Conservation (phyloP, 176 grass and related monocot species). For the Dendrocalamus sinicus region DNA sequence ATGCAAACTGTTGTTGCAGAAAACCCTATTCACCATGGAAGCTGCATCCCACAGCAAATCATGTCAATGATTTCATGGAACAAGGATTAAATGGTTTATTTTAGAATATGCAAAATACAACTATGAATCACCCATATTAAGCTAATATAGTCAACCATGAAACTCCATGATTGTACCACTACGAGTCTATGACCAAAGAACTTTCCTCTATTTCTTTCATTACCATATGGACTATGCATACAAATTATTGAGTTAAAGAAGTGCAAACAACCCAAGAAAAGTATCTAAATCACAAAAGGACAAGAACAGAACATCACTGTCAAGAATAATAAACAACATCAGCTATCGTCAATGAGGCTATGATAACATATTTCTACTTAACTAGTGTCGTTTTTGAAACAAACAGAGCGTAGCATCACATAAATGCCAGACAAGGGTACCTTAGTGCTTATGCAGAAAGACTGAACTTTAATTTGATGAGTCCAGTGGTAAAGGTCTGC, state of each 20-base stretch:
- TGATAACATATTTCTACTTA: neutral
- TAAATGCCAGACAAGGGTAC: neutral
- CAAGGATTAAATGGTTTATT: slow-evolving; percentile 61
- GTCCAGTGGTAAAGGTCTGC: neutral
- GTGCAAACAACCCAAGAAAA: neutral
- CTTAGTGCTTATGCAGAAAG: neutral
- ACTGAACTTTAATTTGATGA: neutral
- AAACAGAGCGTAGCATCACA: neutral
- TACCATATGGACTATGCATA: neutral
- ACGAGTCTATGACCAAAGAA: neutral
- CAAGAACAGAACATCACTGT: neutral
- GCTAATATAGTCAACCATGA: neutral
- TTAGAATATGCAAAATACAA: slow-evolving; percentile 28
- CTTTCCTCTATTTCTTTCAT: neutral
- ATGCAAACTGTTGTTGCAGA: slow-evolving; percentile 56
- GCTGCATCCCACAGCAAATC: slow-evolving; percentile 98
- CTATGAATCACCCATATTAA: slow-evolving; percentile 18
- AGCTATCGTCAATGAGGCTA: neutral
- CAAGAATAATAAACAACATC: neutral
- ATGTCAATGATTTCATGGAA: slow-evolving; percentile 93
- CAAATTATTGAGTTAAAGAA: slow-evolving; percentile 1
- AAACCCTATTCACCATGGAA: slow-evolving; percentile 97
- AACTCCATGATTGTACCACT: neutral
- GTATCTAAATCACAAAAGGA: neutral
- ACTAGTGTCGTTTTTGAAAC: neutral